Evolutionary conservation across 2,329 filamentous ascomycete genomes (phyloP), one percentile per base, ranked within the genome.

Genomic region (Chaetomium globosum): DNA sequence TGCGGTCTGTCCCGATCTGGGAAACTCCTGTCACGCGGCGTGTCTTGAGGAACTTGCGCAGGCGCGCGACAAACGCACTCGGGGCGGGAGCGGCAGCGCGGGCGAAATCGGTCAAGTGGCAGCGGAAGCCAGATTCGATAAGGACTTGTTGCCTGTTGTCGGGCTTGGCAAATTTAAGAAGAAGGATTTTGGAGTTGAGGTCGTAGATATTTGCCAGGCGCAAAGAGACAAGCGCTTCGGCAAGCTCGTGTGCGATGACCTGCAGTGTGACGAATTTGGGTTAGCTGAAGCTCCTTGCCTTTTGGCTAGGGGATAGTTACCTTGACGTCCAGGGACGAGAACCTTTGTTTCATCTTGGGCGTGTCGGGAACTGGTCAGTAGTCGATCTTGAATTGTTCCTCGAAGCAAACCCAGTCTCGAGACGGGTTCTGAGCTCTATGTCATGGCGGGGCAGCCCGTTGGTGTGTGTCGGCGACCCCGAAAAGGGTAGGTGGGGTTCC

Each of bases 181-280:
- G 88, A 74, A 98, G 92, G 74, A 98, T 97, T 75, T 94, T 93
- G 70, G 93, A 93, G 68, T 92, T 96, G 66, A 99, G 87, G 77
- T 99, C 95, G 80, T 99, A 98, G 76, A 97, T 89, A 75, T 99
- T 99, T 68, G 91, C 87, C 59, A 98, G 85, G 69, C 95, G 91
- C 68, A 98, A 83, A 65, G 87, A 87, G 65, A 89, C 86, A 61
- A 99, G 84, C 69, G 84, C 86, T 68, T 85, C 82, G 66, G 92
- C 89, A 68, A 99, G 90, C 84, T 99, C 95, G 76, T 96, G 92
- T 64, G 93, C 90, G 75, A 98, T 96, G 78, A 96, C 92, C 92
- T 96, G 23, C 5, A 13, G 9, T 12, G 60, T 23, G 23, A 36
- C 52, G 36, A 52, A 43, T 23, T 55, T 12, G 9, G 30, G 26